Evolutionary conservation across 768 basidiomycete species (phyloP).

Genomic region (Grammothele lineata): DNA sequence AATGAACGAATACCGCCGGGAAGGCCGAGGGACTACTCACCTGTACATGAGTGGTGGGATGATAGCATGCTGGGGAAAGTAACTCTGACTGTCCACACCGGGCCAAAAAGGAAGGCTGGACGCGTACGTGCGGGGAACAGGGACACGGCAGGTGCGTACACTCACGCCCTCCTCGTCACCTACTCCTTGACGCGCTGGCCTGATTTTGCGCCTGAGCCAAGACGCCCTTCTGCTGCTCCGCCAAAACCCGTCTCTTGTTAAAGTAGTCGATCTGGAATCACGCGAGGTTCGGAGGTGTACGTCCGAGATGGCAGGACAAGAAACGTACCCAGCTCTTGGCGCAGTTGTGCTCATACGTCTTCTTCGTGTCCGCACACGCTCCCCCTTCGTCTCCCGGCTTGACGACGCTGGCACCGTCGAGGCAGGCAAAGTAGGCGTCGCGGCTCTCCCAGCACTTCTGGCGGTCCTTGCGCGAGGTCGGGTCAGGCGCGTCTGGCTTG

Average conservation of each 20-base stretch:
- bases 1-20: too few species aligned
- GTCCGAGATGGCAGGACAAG: neutral
- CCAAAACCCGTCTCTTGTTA: conserved; percentile 83
- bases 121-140: too few species aligned
- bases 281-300: neutral
- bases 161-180: too few species aligned
- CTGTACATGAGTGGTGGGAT: neutral
- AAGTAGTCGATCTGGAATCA: conserved; percentile 87
- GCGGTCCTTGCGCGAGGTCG: conserved; percentile 59
- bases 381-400: conserved; percentile 70
- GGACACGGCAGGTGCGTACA: too few species aligned
- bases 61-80: too few species aligned
- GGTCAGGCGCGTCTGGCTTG: conserved; percentile 36
- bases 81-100: too few species aligned
- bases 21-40: neutral
- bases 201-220: conserved; percentile 45
- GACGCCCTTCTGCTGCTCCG: conserved; percentile 71
- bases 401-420: conserved; percentile 64
- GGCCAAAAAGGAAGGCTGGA: too few species aligned
- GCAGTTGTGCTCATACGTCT: conserved; percentile 65
- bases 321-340: conserved; percentile 85
- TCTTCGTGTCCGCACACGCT: conserved; percentile 54
- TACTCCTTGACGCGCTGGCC: conserved; percentile 28
- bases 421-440: conserved; percentile 82
- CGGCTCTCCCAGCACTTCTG: conserved; percentile 82